Conservation (phyloP, 495 filamentous ascomycete genomes). For the Hypoxylon fuscum region DNA sequence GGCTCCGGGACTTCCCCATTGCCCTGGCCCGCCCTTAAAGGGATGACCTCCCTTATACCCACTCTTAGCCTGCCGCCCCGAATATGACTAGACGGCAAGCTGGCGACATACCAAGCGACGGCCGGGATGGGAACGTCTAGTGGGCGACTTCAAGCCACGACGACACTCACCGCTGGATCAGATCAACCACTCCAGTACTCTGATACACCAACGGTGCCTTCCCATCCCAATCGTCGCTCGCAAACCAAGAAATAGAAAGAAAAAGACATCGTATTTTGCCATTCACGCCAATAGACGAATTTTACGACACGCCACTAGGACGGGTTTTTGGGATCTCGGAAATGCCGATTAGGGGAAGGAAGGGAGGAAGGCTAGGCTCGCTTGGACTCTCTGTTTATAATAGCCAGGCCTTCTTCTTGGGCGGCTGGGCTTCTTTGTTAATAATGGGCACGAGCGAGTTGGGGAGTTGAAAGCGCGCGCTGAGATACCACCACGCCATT, state of each 20-base stretch:
- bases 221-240: slow-evolving; percentile 2
- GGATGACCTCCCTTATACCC: neutral
- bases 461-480: slow-evolving; percentile 19
- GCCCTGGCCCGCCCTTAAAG: slow-evolving; percentile 40
- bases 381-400: slow-evolving; percentile 10
- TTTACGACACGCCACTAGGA: slow-evolving; percentile 32
- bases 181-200: neutral
- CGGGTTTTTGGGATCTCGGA: slow-evolving; percentile 21
- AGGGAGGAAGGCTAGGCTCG: neutral
- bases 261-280: slow-evolving; percentile 26
- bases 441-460: slow-evolving; percentile 23
- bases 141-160: slow-evolving; percentile 25
- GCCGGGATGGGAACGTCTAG: slow-evolving; percentile 11
- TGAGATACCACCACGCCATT: slow-evolving; percentile 19
- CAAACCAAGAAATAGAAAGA: slow-evolving; percentile 9
- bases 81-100: slow-evolving; percentile 3
- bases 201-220: neutral
- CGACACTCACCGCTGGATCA: slow-evolving; percentile 1
- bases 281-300: slow-evolving; percentile 41
- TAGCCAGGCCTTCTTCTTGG: slow-evolving; percentile 19
- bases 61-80: neutral
- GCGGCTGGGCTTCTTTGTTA: slow-evolving; percentile 20
- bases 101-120: slow-evolving; percentile 9
- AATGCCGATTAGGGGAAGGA: slow-evolving; percentile 8
- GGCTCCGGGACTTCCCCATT: slow-evolving; percentile 43